These are phyloP conservation scores for Amphichorda felina DNA, from an alignment of 2,329 filamentous ascomycete genomes.

Conservation along the genomic window DNA sequence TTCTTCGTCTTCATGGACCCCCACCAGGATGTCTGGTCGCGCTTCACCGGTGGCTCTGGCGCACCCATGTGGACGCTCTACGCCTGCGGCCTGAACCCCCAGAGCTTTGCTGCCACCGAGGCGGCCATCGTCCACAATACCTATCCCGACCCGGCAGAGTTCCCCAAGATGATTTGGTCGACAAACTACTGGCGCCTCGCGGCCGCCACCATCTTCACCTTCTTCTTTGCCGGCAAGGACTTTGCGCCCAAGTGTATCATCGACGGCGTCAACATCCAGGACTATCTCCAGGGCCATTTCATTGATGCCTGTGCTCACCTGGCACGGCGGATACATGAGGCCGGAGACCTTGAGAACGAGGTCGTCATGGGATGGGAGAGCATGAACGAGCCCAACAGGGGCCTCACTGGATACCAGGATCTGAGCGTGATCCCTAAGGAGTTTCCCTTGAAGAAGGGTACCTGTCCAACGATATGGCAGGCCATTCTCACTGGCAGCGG, in stretches of 20 bases:
- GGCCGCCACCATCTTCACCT: conserved; percentile 81
- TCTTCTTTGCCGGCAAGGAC: conserved; percentile 84
- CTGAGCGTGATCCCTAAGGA: conserved; percentile 72
- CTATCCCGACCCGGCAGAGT: conserved; percentile 71
- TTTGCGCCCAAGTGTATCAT: conserved; percentile 96
- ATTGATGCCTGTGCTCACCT: conserved; percentile 69
- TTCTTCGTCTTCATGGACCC: conserved; percentile 99
- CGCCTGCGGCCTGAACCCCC: conserved; percentile 81
- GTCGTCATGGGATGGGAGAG: conserved; percentile 94
- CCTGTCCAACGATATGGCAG: conserved; percentile 89
- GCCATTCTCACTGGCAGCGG: conserved; percentile 86
- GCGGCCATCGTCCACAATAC: conserved; percentile 93
- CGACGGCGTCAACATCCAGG: conserved; percentile 89
- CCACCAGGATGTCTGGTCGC: conserved; percentile 97
- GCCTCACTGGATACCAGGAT: conserved; percentile 74
- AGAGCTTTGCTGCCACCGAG: conserved; percentile 74
- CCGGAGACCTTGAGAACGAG: conserved; percentile 76
- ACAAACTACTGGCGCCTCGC: conserved; percentile 90
- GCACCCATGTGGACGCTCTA: conserved; percentile 98
- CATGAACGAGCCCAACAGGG: conserved; percentile 88
- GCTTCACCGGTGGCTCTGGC: conserved; percentile 86
- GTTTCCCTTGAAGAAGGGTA: conserved; percentile 85
- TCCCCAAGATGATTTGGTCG: conserved; percentile 99
- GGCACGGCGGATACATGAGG: conserved; percentile 75
- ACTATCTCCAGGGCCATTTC: conserved; percentile 84